These are phyloP conservation scores for Tuber calosporum DNA, from an alignment of 495 filamentous ascomycete species.

Conservation along the genomic window DNA sequence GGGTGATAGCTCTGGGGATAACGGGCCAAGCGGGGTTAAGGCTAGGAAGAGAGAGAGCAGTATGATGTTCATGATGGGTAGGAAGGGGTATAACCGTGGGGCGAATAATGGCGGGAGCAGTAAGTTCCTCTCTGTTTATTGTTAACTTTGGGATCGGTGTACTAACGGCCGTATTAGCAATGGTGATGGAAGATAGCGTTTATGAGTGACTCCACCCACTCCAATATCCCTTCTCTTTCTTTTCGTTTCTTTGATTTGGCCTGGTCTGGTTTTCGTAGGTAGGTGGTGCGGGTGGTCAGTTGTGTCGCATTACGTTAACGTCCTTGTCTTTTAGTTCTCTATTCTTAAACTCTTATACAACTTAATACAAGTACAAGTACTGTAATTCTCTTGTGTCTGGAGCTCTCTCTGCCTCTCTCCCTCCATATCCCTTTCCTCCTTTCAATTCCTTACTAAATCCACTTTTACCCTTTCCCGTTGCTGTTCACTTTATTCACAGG, in stretches of 20 bases:
- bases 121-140: constrained; percentile 25
- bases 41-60: constrained; percentile 55
- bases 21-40: constrained; percentile 41
- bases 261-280: constrained; percentile 10
- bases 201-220: constrained; percentile 19
- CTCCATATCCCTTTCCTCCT: too few species aligned
- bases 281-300: background rate
- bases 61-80: constrained; percentile 52
- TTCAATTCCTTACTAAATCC: background rate
- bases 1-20: constrained; percentile 12
- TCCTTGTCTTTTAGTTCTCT: background rate
- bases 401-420: background rate
- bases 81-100: constrained; percentile 34
- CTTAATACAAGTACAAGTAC: background rate
- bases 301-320: background rate
- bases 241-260: constrained; percentile 10
- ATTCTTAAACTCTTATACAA: background rate
- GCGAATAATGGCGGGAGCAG: constrained; percentile 18
- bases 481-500: background rate
- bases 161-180: constrained; percentile 20
- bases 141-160: background rate
- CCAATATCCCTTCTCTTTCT: constrained; percentile 5
- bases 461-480: background rate
- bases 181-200: constrained; percentile 36
- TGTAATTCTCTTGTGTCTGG: background rate